Conservation (phyloP, 2,329 filamentous ascomycete species). For the Stromatinia cepivora region DNA sequence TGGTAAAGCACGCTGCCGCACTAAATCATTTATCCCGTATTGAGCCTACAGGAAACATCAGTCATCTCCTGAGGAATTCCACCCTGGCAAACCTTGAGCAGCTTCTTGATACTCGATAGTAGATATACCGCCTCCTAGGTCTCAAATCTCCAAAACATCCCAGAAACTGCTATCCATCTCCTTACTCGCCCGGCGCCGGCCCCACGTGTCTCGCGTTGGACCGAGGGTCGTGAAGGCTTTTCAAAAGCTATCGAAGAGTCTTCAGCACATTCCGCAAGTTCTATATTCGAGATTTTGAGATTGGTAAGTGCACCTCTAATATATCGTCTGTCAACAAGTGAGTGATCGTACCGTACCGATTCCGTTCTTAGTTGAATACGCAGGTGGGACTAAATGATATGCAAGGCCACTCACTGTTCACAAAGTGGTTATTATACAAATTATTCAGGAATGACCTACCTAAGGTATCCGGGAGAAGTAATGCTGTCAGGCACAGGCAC, state of each 20-base stretch:
- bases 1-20: conserved; percentile 14
- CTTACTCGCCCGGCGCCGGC: conserved; percentile 16
- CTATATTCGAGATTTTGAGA: not conserved
- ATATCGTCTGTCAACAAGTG: not conserved
- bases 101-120: conserved; percentile 8
- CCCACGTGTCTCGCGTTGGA: conserved; percentile 21
- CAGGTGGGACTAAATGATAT: not conserved
- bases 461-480: conserved; percentile 1
- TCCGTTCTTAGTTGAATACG: conserved; percentile 5
- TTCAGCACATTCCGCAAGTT: not conserved
- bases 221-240: conserved; percentile 9
- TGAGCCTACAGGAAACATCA: conserved; percentile 12
- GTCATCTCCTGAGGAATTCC: conserved; percentile 5
- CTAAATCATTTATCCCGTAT: conserved; percentile 9
- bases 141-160: conserved; percentile 2
- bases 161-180: not conserved
- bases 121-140: conserved; percentile 18
- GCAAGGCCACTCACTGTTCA: conserved; percentile 19
- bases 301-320: not conserved
- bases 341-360: not conserved
- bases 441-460: conserved; percentile 11
- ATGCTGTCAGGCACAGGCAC: conserved; percentile 11
- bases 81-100: conserved; percentile 10
- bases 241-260: conserved; percentile 11
- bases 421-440: conserved; percentile 14